Conservation (phyloP, 225 moss, liverwort and hornwort species). For the Polytrichum formosum region DNA sequence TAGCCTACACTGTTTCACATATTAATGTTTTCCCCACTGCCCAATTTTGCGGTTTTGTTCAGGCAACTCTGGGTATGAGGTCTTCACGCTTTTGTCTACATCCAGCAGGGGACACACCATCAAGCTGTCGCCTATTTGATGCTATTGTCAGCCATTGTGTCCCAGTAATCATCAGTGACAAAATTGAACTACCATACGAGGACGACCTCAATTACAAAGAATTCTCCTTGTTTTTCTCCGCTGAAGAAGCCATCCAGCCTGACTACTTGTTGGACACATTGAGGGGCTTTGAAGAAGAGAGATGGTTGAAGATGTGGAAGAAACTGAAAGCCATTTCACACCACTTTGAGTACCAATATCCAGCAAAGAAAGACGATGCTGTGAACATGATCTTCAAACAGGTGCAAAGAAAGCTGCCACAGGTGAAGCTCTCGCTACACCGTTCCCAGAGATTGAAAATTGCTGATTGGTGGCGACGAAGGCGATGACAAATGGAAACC, state of each 20-base stretch:
- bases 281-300: conserved; percentile 24
- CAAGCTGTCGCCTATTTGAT: conserved; percentile 69
- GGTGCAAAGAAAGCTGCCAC: conserved; percentile 52
- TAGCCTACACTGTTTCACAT: background rate
- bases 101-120: conserved; percentile 78
- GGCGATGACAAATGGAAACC: background rate
- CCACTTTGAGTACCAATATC: conserved; percentile 60
- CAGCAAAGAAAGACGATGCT: conserved; percentile 56
- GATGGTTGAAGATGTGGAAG: conserved; percentile 46
- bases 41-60: background rate
- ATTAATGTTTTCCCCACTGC: background rate
- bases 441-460: conserved; percentile 53
- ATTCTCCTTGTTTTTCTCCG: conserved; percentile 56
- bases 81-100: conserved; percentile 53
- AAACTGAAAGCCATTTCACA: conserved; percentile 42
- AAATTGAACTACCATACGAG: conserved; percentile 69
- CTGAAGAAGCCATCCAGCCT: conserved; percentile 44
- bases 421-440: conserved; percentile 41
- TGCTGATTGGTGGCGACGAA: conserved; percentile 44
- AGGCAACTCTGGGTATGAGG: conserved; percentile 63
- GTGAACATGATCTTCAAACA: conserved; percentile 71
- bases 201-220: conserved; percentile 54
- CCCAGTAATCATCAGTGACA: conserved; percentile 67
- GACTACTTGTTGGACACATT: conserved; percentile 37
- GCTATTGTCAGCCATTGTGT: conserved; percentile 71